phyloP scores from a whole-genome alignment of 2,329 filamentous ascomycete genomes.

The Fusarium praegraminearum region DNA sequence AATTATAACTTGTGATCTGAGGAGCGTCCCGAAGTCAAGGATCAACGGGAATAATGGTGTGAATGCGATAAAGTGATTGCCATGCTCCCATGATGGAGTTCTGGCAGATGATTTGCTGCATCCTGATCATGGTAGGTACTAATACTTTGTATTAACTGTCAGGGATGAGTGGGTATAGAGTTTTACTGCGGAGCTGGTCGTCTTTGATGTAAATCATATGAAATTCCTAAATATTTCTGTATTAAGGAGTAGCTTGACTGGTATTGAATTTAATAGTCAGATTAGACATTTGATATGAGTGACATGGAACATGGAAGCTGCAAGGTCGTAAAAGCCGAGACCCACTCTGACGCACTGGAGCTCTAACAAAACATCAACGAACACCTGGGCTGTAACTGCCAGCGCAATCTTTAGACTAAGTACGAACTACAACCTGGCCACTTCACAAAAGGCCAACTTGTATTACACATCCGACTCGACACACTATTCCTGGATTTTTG shows the following conservation, averaged over 20 bases:
- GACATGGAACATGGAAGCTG: background rate
- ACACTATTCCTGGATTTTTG: background rate
- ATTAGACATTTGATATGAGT: background rate
- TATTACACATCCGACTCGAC: conserved; percentile 1
- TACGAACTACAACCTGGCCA: conserved; percentile 38
- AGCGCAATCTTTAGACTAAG: conserved; percentile 27
- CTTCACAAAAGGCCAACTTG: conserved; percentile 23
- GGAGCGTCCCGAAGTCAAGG: background rate
- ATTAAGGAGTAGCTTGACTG: background rate
- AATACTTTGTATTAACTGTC: background rate
- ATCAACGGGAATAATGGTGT: background rate
- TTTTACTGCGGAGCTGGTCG: too few species aligned
- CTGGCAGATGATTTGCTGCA: conserved; percentile 20
- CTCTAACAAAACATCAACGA: conserved; percentile 31
- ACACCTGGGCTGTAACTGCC: conserved; percentile 12
- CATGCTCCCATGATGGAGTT: background rate
- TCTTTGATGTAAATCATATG: too few species aligned
- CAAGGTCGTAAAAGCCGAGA: conserved; percentile 19
- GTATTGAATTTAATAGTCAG: background rate
- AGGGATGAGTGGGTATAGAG: background rate
- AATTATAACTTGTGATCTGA: background rate
- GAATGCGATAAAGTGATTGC: conserved; percentile 6
- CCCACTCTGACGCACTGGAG: conserved; percentile 47
- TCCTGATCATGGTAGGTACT: background rate
- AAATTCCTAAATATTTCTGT: background rate